Percentiles rank a stretch among this genome's conserved stretches.
These are phyloP conservation scores for Bryoglossum gracile DNA, from an alignment of 495 filamentous ascomycete genomes.

Conservation along the genomic window DNA sequence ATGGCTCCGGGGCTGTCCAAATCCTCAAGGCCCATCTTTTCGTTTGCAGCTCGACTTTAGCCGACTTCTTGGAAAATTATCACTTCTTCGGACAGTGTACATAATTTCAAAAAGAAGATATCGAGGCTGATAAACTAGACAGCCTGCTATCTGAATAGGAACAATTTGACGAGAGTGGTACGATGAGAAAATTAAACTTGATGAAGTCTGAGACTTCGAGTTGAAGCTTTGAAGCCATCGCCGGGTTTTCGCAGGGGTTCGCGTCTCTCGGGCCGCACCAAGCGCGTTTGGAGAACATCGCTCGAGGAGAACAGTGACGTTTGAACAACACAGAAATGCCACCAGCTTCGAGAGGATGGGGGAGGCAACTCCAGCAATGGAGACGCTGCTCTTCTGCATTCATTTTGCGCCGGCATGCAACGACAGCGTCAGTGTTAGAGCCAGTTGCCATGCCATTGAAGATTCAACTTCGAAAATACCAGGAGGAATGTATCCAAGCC, in stretches of 20 bases:
- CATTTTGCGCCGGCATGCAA: conserved; percentile 7
- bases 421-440: background rate
- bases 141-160: no score
- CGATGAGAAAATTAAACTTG: background rate
- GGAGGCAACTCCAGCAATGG: conserved; percentile 9
- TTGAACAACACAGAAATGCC: conserved; percentile 15
- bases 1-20: conserved; percentile 10
- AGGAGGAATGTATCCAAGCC: conserved; percentile 85
- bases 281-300: background rate
- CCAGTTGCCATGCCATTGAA: conserved; percentile 4
- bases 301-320: background rate
- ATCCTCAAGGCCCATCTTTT: conserved; percentile 22
- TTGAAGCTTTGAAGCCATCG: background rate
- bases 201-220: background rate
- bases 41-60: conserved; percentile 5
- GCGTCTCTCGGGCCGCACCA: conserved; percentile 6
- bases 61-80: conserved; percentile 3
- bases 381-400: background rate
- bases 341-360: conserved; percentile 25
- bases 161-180: background rate
- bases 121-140: background rate
- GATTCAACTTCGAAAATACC: conserved; percentile 64
- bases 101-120: conserved; percentile 10
- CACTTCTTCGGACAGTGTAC: background rate
- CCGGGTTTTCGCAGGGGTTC: conserved; percentile 12